These are phyloP conservation scores for Acrocalymma vagum DNA, from an alignment of 2,329 filamentous ascomycete species.

Conservation along the genomic window DNA sequence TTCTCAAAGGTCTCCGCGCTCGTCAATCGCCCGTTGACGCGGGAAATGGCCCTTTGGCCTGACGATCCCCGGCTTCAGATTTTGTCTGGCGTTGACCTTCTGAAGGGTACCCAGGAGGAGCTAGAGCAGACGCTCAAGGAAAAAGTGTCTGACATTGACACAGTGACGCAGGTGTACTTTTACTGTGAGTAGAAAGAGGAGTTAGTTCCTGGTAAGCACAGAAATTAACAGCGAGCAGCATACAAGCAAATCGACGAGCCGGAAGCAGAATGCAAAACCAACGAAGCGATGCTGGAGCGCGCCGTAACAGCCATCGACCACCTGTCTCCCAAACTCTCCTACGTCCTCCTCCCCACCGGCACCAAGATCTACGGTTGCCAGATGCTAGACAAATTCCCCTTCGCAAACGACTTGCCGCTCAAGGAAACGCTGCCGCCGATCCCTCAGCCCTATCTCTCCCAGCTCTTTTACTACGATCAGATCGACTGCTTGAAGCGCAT, in stretches of 20 bases:
- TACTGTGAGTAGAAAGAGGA: conserved; percentile 38
- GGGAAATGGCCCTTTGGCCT: conserved; percentile 48
- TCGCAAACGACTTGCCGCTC: conserved; percentile 36
- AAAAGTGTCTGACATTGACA: conserved; percentile 45
- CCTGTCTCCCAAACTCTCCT: conserved; percentile 34
- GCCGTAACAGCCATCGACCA: conserved; percentile 44
- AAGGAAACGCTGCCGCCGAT: conserved; percentile 43
- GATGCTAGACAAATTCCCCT: conserved; percentile 47
- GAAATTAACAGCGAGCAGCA: conserved; percentile 19
- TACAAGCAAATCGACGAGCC: conserved; percentile 41
- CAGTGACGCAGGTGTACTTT: conserved; percentile 52
- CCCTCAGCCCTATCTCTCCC: conserved; percentile 42
- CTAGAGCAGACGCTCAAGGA: conserved; percentile 44
- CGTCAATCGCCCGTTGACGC: conserved; percentile 54
- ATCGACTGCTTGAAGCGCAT: conserved; percentile 49
- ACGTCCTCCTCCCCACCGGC: conserved; percentile 45
- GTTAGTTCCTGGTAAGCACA: background rate
- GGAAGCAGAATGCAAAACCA: conserved; percentile 39
- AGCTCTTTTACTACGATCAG: conserved; percentile 54
- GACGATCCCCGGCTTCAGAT: conserved; percentile 45
- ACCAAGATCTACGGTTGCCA: conserved; percentile 52
- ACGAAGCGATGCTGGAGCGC: conserved; percentile 48
- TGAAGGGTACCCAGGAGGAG: conserved; percentile 44
- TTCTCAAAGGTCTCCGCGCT: conserved; percentile 58
- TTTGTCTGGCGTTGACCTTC: conserved; percentile 50